Conservation (phyloP, 108 stramenopile species). For the Seminavis robusta region DNA sequence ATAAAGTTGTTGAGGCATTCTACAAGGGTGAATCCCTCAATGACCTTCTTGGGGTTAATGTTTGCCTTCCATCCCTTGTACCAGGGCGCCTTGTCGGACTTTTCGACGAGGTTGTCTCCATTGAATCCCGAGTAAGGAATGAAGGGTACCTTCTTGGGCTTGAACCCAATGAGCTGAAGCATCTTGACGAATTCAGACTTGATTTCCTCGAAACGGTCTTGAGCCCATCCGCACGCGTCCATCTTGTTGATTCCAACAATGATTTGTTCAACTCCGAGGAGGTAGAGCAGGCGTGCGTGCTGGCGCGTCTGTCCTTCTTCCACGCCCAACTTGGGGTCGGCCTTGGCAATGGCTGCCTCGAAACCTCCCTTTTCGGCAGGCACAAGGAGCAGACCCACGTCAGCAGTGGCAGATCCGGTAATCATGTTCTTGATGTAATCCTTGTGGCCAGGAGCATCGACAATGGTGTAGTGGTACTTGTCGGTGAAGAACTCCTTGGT, state of each 20-base stretch:
- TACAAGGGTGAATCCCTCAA: slow-evolving; percentile 67
- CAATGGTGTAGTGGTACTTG: slow-evolving; percentile 79
- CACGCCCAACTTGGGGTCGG: slow-evolving; percentile 67
- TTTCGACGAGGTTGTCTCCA: slow-evolving; percentile 68
- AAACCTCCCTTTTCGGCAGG: no score
- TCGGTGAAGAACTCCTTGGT: slow-evolving; percentile 85
- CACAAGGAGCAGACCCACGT: slow-evolving; percentile 74
- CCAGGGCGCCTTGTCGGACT: slow-evolving; percentile 68
- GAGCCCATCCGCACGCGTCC: slow-evolving; percentile 67
- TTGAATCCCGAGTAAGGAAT: slow-evolving; percentile 80
- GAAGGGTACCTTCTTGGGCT: slow-evolving; percentile 81
- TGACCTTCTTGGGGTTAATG: slow-evolving; percentile 48
- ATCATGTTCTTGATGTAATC: slow-evolving; percentile 89
- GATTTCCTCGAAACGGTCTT: slow-evolving; percentile 71
- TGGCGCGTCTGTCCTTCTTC: slow-evolving; percentile 80
- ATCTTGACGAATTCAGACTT: slow-evolving; percentile 80
- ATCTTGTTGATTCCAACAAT: slow-evolving; percentile 82
- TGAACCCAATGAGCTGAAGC: slow-evolving; percentile 77
- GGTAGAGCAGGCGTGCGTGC: slow-evolving; percentile 75
- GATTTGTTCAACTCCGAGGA: no score
- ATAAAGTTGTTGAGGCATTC: slow-evolving; percentile 75
- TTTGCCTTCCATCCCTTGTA: slow-evolving; percentile 78
- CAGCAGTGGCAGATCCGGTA: slow-evolving; percentile 75
- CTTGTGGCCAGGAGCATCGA: slow-evolving; percentile 80
- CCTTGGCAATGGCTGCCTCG: no score